phyloP scores from a whole-genome alignment of 495 filamentous ascomycete genomes.

The Tuber calosporum region DNA sequence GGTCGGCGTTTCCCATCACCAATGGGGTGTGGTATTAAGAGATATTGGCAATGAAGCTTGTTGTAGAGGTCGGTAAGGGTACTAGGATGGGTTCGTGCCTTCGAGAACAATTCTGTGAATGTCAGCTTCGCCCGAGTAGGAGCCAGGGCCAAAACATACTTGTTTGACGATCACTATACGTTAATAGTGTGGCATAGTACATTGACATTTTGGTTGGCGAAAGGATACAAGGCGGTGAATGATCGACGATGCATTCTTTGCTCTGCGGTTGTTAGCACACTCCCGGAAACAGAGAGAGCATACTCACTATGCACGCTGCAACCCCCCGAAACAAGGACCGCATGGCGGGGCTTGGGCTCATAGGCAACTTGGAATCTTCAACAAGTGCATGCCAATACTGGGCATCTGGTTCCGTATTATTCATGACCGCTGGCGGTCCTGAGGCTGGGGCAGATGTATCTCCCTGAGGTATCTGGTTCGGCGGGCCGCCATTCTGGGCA shows the following conservation, averaged over 20 bases:
- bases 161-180: slow-evolving; percentile 22
- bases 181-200: slow-evolving; percentile 19
- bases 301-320: slow-evolving; percentile 25
- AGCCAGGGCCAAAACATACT: slow-evolving; percentile 4
- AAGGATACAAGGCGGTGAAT: slow-evolving; percentile 17
- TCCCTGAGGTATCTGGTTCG: neutral
- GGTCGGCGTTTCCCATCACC: slow-evolving; percentile 26
- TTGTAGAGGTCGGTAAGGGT: slow-evolving; percentile 14
- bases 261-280: slow-evolving; percentile 7
- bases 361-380: slow-evolving; percentile 14
- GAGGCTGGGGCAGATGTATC: neutral
- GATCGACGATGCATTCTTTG: slow-evolving; percentile 26
- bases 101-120: slow-evolving; percentile 21
- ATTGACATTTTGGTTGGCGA: slow-evolving; percentile 28
- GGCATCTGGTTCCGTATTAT: neutral
- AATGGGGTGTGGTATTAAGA: slow-evolving; percentile 18
- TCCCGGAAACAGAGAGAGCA: neutral
- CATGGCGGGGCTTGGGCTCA: slow-evolving; percentile 18
- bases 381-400: slow-evolving; percentile 21
- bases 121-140: neutral
- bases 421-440: neutral
- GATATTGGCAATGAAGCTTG: slow-evolving; percentile 18
- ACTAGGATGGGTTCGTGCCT: slow-evolving; percentile 17
- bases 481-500: neutral
- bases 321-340: slow-evolving; percentile 25